Conservation (phyloP, 352 stramenopile species). For the Thraustotheca clavata region DNA sequence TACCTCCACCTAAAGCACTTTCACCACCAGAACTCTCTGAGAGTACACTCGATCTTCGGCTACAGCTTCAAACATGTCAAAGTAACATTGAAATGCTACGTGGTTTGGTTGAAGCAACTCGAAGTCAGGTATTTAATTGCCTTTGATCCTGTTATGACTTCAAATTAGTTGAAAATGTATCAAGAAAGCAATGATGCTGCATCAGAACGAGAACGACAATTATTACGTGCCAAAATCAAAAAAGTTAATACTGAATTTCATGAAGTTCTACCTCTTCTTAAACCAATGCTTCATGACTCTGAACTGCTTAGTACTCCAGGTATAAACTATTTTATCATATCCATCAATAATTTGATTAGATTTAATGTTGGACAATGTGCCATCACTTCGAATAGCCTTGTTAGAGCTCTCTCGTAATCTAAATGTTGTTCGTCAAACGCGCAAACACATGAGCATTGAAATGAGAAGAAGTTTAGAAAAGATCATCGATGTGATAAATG, state of each 20-base stretch:
- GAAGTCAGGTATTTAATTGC: neutral
- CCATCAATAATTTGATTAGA: neutral
- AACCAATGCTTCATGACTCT: neutral
- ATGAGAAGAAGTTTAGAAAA: constrained; percentile 64
- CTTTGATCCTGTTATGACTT: neutral
- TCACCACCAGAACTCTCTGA: neutral
- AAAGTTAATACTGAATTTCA: constrained; percentile 27
- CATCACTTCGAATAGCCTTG: constrained; percentile 56
- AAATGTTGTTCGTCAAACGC: constrained; percentile 50
- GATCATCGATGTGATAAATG: constrained; percentile 50
- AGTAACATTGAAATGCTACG: neutral
- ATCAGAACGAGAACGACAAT: neutral
- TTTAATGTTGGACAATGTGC: constrained; percentile 36
- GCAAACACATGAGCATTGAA: constrained; percentile 53
- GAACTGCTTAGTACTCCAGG: neutral
- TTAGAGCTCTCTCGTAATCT: constrained; percentile 65
- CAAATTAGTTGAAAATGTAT: neutral
- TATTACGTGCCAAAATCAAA: constrained; percentile 3
- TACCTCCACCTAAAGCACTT: neutral
- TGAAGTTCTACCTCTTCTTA: neutral
- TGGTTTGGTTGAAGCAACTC: neutral
- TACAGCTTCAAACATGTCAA: neutral
- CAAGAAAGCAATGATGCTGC: neutral
- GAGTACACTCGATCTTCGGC: neutral
- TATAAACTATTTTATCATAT: constrained; percentile 2